Evolutionary conservation across 352 stramenopile species (phyloP).

Genomic region (Phytophthora syringae): DNA sequence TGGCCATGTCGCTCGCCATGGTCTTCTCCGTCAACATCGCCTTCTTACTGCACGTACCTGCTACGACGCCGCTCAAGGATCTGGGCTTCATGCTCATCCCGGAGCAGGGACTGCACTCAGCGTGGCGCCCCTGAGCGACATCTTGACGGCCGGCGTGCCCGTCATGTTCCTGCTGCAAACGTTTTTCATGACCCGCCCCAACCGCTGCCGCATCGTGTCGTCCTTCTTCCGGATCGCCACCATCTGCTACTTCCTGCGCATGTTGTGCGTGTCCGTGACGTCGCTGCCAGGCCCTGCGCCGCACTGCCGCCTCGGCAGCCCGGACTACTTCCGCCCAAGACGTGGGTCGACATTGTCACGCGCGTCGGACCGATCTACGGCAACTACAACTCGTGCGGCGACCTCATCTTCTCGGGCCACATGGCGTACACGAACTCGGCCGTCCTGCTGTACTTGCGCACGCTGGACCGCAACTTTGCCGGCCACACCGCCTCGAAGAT

Average conservation of each 20-base stretch:
- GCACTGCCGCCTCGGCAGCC: slow-evolving; percentile 59
- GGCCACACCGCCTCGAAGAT: slow-evolving; percentile 46
- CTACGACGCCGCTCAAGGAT: slow-evolving; percentile 61
- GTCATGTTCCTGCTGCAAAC: slow-evolving; percentile 67
- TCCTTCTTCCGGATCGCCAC: slow-evolving; percentile 76
- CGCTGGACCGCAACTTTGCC: slow-evolving; percentile 60
- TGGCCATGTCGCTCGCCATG: slow-evolving; percentile 69
- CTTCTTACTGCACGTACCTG: slow-evolving; percentile 75
- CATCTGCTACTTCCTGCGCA: slow-evolving; percentile 76
- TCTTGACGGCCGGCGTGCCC: slow-evolving; percentile 65
- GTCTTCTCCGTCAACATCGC: slow-evolving; percentile 76
- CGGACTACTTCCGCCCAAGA: slow-evolving; percentile 67
- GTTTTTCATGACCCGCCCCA: slow-evolving; percentile 53
- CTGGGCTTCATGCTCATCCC: slow-evolving; percentile 81
- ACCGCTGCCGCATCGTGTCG: slow-evolving; percentile 55
- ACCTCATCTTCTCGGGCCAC: slow-evolving; percentile 82
- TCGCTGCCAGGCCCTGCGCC: slow-evolving; percentile 73
- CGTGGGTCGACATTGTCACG: slow-evolving; percentile 79
- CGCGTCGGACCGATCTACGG: slow-evolving; percentile 74
- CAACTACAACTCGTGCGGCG: slow-evolving; percentile 79
- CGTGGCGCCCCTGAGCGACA: slow-evolving; percentile 72
- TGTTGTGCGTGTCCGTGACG: slow-evolving; percentile 70
- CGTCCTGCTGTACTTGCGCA: slow-evolving; percentile 71
- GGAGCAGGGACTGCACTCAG: slow-evolving; percentile 60
- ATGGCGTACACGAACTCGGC: slow-evolving; percentile 77